Evolutionary conservation across 352 stramenopile species (phyloP).

Genomic region (Phytophthora cactorum): DNA sequence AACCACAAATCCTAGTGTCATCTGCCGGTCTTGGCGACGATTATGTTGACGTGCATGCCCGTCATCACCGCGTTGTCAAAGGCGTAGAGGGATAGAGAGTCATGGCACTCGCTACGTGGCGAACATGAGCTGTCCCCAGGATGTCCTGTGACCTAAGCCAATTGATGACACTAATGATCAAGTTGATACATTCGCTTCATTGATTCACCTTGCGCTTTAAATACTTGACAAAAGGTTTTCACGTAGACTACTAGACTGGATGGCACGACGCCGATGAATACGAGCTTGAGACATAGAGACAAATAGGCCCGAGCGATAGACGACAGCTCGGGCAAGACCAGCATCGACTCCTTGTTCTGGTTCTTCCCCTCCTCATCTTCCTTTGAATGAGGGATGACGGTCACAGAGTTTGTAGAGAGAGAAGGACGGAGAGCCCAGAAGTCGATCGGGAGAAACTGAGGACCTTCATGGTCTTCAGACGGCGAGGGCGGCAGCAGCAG

Average conservation of each 20-base stretch:
- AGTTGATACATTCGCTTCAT: constrained; percentile 25
- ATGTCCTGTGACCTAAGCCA: background rate
- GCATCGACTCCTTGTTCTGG: constrained; percentile 13
- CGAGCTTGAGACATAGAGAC: constrained; percentile 35
- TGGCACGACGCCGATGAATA: constrained; percentile 37
- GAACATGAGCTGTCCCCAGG: background rate
- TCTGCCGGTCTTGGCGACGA: constrained; percentile 6
- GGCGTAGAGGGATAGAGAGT: constrained; percentile 13
- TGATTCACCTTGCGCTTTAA: constrained; percentile 19
- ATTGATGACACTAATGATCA: background rate
- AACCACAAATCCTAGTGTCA: constrained; percentile 18
- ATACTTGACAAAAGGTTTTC: constrained; percentile 27
- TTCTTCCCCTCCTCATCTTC: constrained; percentile 43
- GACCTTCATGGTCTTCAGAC: constrained; percentile 13
- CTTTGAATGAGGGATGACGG: constrained; percentile 41
- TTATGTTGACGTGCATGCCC: constrained; percentile 7
- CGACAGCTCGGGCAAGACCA: constrained; percentile 14
- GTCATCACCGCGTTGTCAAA: constrained; percentile 9
- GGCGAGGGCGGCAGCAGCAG: constrained; percentile 9
- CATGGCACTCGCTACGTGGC: background rate
- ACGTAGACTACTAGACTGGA: constrained; percentile 32
- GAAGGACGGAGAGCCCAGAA: constrained; percentile 17
- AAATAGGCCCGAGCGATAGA: constrained; percentile 29
- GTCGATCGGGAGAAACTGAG: constrained; percentile 8
- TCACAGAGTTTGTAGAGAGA: constrained; percentile 30